phyloP scores from a whole-genome alignment of 2,329 filamentous ascomycete genomes.

The Cladosporium sp. region DNA sequence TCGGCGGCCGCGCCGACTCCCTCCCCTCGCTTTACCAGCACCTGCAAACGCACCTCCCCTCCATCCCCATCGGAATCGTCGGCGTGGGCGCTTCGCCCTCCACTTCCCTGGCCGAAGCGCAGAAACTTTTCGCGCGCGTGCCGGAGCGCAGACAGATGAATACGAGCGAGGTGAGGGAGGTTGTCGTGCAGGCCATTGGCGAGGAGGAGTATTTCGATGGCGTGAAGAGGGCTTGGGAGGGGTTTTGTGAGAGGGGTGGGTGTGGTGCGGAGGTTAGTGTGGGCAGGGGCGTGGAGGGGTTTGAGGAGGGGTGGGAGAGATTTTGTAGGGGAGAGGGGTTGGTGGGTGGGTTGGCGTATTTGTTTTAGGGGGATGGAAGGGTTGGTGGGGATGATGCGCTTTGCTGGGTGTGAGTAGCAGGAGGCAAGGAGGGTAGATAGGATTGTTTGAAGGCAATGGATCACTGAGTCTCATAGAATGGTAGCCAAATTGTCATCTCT shows the following conservation, averaged over 20 bases:
- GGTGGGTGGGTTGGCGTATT: not conserved
- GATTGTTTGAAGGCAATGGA: too few relatives aligned
- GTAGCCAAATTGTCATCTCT: not conserved
- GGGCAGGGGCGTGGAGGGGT: too few relatives aligned
- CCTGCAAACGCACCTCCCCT: not conserved
- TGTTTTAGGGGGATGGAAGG: not conserved
- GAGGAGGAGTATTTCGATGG: conserved; percentile 14
- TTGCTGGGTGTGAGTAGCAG: too few relatives aligned
- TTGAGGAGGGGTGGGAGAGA: too few relatives aligned
- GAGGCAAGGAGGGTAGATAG: not conserved
- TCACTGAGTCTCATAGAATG: too few relatives aligned
- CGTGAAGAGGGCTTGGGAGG: conserved; percentile 10
- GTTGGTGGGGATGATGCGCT: not conserved
- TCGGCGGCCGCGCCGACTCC: conserved; percentile 15
- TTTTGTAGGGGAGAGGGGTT: not conserved
- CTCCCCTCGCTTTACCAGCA: conserved; percentile 2
- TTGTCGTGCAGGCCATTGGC: conserved; percentile 7
- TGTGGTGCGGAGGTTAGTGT: conserved; percentile 1
- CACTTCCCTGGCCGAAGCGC: conserved; percentile 3
- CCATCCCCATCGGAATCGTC: conserved; percentile 3
- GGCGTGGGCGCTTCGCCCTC: conserved; percentile 16
- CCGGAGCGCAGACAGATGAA: conserved; percentile 20
- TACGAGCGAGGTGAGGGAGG: conserved; percentile 16
- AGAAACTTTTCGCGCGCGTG: not conserved
- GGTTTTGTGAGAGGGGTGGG: conserved; percentile 6